These are phyloP conservation scores for Paraconiothyrium brasiliense DNA, from an alignment of 2,329 filamentous ascomycete species.

Conservation along the genomic window DNA sequence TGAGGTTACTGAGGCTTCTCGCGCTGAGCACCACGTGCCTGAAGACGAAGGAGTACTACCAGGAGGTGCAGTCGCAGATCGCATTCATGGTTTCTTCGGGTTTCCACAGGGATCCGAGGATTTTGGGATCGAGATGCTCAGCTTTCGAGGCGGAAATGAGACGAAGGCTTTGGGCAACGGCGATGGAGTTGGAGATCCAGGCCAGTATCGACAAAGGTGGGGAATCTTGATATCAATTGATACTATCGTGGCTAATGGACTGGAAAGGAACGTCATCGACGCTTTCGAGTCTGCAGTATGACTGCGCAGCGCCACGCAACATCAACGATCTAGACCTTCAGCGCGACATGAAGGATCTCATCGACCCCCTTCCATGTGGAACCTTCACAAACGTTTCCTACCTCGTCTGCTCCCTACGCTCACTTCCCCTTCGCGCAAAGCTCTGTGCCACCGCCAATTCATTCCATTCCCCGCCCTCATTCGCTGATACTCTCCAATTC, in stretches of 20 bases:
- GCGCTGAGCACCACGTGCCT: slow-evolving; percentile 58
- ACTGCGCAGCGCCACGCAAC: slow-evolving; percentile 58
- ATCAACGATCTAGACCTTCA: slow-evolving; percentile 59
- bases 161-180: slow-evolving; percentile 64
- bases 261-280: slow-evolving; percentile 57
- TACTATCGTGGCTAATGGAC: background rate
- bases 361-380: slow-evolving; percentile 22
- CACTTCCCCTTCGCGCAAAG: slow-evolving; percentile 19
- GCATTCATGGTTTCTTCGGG: slow-evolving; percentile 61
- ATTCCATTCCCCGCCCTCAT: slow-evolving; percentile 17
- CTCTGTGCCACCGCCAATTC: slow-evolving; percentile 25
- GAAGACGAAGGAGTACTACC: slow-evolving; percentile 45
- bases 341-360: slow-evolving; percentile 20
- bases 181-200: slow-evolving; percentile 64
- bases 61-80: slow-evolving; percentile 38
- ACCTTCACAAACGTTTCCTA: slow-evolving; percentile 34
- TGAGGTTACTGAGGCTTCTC: slow-evolving; percentile 59
- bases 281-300: slow-evolving; percentile 53
- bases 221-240: background rate
- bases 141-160: slow-evolving; percentile 61
- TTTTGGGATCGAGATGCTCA: slow-evolving; percentile 37
- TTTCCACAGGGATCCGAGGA: slow-evolving; percentile 59
- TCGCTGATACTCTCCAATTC: slow-evolving; percentile 25
- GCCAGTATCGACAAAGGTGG: slow-evolving; percentile 58
- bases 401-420: slow-evolving; percentile 22